These are phyloP conservation scores for Colletotrichum scovillei DNA, from an alignment of 2,329 filamentous ascomycete genomes.

Conservation along the genomic window DNA sequence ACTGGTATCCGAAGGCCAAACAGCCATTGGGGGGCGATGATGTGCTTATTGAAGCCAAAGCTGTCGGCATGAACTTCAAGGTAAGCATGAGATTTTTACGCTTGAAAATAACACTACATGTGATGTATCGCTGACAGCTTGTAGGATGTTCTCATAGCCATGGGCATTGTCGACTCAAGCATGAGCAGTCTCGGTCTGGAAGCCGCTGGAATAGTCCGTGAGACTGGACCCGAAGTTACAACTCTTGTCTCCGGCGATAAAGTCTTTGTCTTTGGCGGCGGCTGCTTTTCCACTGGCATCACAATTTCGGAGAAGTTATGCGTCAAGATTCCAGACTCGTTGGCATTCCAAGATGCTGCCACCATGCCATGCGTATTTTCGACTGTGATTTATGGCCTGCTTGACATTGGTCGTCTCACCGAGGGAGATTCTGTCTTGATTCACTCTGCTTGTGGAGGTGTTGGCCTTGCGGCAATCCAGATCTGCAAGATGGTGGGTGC, in stretches of 20 bases:
- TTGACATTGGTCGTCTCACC: slow-evolving; percentile 43
- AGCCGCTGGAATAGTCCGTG: slow-evolving; percentile 43
- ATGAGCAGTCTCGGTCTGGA: slow-evolving; percentile 43
- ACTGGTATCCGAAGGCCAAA: not conserved
- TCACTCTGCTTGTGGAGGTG: slow-evolving; percentile 42
- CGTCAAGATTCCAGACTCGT: slow-evolving; percentile 47
- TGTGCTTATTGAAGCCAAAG: slow-evolving; percentile 6
- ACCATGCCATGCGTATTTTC: slow-evolving; percentile 48
- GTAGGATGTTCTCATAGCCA: slow-evolving; percentile 36
- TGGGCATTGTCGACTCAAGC: slow-evolving; percentile 38
- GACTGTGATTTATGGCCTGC: slow-evolving; percentile 47
- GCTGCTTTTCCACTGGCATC: slow-evolving; percentile 20
- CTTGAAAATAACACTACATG: slow-evolving; percentile 38
- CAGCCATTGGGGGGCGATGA: not conserved
- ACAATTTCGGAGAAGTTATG: slow-evolving; percentile 14
- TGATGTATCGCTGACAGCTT: not conserved
- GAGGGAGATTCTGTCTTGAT: slow-evolving; percentile 42
- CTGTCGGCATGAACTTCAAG: slow-evolving; percentile 29
- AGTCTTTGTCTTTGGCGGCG: slow-evolving; percentile 10
- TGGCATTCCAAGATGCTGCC: slow-evolving; percentile 49
- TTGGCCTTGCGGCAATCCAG: slow-evolving; percentile 42
- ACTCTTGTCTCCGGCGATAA: slow-evolving; percentile 43
- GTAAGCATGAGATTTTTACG: slow-evolving; percentile 36
- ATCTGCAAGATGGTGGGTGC: slow-evolving; percentile 45
- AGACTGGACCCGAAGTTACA: slow-evolving; percentile 41